Percentiles rank a stretch among this genome's conserved stretches.
These are phyloP conservation scores for Paulownia fortunei DNA, from an alignment of 257 asterid genomes.

Conservation along the genomic window DNA sequence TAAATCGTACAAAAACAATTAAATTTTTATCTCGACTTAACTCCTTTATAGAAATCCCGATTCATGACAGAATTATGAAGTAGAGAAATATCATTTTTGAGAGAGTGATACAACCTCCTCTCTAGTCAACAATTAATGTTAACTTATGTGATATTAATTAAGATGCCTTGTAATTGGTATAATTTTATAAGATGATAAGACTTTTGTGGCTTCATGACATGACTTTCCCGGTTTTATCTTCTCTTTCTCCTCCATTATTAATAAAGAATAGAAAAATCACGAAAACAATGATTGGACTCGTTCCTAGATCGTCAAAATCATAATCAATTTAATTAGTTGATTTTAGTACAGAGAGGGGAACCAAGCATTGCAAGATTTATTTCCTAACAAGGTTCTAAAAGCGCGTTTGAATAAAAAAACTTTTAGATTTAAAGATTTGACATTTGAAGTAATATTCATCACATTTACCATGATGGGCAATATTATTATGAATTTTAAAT, in stretches of 20 bases:
- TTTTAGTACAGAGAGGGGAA: neutral
- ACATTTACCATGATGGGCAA: too few relatives aligned
- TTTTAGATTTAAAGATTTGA: too few relatives aligned
- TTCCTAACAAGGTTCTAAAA: neutral
- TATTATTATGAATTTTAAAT: too few relatives aligned
- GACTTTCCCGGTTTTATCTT: slow-evolving; percentile 39
- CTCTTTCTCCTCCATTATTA: slow-evolving; percentile 3
- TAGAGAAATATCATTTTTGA: too few relatives aligned
- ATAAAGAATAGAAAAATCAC: neutral
- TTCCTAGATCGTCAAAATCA: slow-evolving; percentile 10
- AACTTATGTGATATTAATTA: neutral
- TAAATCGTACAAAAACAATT: too few relatives aligned
- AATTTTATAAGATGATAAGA: slow-evolving; percentile 12
- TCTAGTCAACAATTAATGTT: slow-evolving; percentile 17
- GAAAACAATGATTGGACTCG: slow-evolving; percentile 18
- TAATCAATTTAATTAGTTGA: neutral
- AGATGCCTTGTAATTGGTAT: neutral
- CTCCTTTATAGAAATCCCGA: too few relatives aligned
- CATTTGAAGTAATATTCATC: neutral
- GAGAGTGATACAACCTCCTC: too few relatives aligned
- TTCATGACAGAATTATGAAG: too few relatives aligned
- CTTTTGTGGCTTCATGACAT: slow-evolving; percentile 27
- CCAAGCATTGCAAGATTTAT: neutral
- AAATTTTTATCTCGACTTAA: too few relatives aligned
- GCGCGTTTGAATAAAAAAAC: neutral